Percentiles rank a stretch among this genome's conserved stretches.
phyloP scores from a whole-genome alignment of 164 flowering plant species.

The Vitis cinerea region DNA sequence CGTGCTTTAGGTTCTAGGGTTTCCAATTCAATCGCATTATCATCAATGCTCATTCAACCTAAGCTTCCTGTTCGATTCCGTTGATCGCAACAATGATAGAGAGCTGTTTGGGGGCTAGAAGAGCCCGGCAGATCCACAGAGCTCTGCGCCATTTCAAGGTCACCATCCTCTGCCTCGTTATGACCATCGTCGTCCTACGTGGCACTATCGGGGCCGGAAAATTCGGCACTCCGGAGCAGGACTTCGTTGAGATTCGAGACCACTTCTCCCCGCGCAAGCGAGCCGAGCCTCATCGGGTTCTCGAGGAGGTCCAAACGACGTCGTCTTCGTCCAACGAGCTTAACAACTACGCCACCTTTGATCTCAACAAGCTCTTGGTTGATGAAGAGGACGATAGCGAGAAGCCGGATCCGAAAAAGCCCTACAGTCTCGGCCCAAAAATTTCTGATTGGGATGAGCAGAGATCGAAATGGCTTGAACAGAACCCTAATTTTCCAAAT shows the following conservation, averaged over 20 bases:
- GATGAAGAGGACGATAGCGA: conserved; percentile 44
- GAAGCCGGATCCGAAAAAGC: conserved; percentile 49
- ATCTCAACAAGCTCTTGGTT: conserved; percentile 33
- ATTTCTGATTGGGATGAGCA: conserved; percentile 51
- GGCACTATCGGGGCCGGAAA: conserved; percentile 80
- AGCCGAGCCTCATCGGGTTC: conserved; percentile 61
- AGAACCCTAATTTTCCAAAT: conserved; percentile 38
- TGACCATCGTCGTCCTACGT: conserved; percentile 77
- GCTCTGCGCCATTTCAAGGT: conserved; percentile 56
- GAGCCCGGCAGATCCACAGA: conserved; percentile 55
- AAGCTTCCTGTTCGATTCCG: no score
- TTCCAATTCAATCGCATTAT: background rate
- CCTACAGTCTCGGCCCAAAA: conserved; percentile 43
- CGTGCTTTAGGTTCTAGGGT: no score
- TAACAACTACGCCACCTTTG: conserved; percentile 40
- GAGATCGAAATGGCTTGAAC: conserved; percentile 37
- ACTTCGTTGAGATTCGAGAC: conserved; percentile 56
- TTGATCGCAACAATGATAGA: conserved; percentile 35
- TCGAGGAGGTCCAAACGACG: conserved; percentile 44
- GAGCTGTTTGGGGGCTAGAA: conserved; percentile 40
- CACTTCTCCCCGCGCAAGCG: conserved; percentile 40
- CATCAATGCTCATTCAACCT: no score
- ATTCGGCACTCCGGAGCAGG: conserved; percentile 79
- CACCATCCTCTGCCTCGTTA: conserved; percentile 62
- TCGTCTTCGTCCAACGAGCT: conserved; percentile 7